phyloP scores from a whole-genome alignment of 2,329 filamentous ascomycete species.

The Monosporascus sp. region DNA sequence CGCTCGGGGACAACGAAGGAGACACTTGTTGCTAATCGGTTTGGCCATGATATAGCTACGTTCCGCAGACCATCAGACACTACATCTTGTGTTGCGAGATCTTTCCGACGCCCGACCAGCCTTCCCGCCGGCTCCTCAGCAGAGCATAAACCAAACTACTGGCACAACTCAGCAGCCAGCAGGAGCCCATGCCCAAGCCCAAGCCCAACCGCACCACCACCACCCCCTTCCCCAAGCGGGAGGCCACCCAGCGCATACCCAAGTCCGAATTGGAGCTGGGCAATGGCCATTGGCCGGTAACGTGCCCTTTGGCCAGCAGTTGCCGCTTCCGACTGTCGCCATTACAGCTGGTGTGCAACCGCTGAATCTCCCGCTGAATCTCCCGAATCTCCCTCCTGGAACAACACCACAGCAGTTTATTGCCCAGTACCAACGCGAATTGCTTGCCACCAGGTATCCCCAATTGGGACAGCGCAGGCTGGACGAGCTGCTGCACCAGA shows the following conservation, averaged over 20 bases:
- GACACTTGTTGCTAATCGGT: slow-evolving; percentile 7
- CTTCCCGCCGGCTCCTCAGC: slow-evolving; percentile 8
- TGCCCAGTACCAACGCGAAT: slow-evolving; percentile 12
- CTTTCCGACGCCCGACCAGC: slow-evolving; percentile 18
- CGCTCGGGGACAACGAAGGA: background rate
- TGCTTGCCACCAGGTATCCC: slow-evolving; percentile 31
- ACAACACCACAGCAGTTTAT: slow-evolving; percentile 15
- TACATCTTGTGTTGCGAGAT: slow-evolving; percentile 31
- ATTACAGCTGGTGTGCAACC: slow-evolving; percentile 3
- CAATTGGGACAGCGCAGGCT: slow-evolving; percentile 31
- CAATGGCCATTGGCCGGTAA: background rate
- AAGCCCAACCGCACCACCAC: slow-evolving; percentile 6
- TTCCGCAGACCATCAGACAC: slow-evolving; percentile 20
- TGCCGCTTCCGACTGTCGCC: background rate
- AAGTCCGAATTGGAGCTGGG: slow-evolving; percentile 9
- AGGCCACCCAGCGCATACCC: slow-evolving; percentile 8
- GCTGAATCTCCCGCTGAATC: background rate
- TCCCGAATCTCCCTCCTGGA: slow-evolving; percentile 10
- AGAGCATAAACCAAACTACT: slow-evolving; percentile 3
- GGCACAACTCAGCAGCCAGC: slow-evolving; percentile 12
- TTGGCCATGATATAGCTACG: slow-evolving; percentile 19
- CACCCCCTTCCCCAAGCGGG: slow-evolving; percentile 3
- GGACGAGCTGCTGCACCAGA: slow-evolving; percentile 39
- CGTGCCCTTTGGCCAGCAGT: background rate
- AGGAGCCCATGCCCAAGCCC: slow-evolving; percentile 9